Evolutionary conservation across 352 stramenopile species (phyloP).

Genomic region (Globisporangium solare): DNA sequence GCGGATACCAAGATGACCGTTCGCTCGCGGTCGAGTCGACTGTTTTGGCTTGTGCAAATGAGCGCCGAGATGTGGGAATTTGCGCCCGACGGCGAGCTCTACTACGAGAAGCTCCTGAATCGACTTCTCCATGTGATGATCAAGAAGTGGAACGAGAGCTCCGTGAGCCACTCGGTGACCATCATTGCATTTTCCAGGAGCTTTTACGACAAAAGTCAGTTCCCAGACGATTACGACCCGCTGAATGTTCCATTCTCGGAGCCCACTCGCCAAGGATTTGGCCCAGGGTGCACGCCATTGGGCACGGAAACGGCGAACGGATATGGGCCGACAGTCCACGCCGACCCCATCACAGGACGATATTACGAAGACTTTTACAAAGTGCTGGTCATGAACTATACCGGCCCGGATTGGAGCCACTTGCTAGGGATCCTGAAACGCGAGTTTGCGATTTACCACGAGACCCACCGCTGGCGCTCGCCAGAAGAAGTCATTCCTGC

Average conservation of each 20-base stretch:
- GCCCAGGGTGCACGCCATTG: neutral
- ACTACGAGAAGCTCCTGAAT: slow-evolving; percentile 90
- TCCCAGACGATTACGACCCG: slow-evolving; percentile 53
- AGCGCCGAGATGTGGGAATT: slow-evolving; percentile 94
- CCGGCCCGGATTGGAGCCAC: slow-evolving; percentile 87
- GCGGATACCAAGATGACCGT: slow-evolving; percentile 96
- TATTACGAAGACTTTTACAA: slow-evolving; percentile 86
- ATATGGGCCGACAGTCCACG: slow-evolving; percentile 58
- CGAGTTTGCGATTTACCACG: slow-evolving; percentile 93
- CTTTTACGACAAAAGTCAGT: slow-evolving; percentile 78
- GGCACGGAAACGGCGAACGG: slow-evolving; percentile 22
- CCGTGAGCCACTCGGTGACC: slow-evolving; percentile 88
- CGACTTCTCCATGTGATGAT: slow-evolving; percentile 71
- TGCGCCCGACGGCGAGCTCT: slow-evolving; percentile 79
- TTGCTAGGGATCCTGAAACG: slow-evolving; percentile 90
- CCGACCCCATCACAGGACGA: slow-evolving; percentile 39
- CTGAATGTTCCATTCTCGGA: slow-evolving; percentile 32
- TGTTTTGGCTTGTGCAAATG: slow-evolving; percentile 99
- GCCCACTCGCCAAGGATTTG: slow-evolving; percentile 45
- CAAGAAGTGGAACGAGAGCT: slow-evolving; percentile 78
- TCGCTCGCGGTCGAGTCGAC: slow-evolving; percentile 89
- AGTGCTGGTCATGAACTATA: slow-evolving; percentile 84
- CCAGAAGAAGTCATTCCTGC: slow-evolving; percentile 43
- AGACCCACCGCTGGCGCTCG: slow-evolving; percentile 58
- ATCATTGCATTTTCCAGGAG: slow-evolving; percentile 91